These are phyloP conservation scores for Pseudogymnoascus verrucosus DNA, from an alignment of 2,329 filamentous ascomycete genomes.

Conservation along the genomic window DNA sequence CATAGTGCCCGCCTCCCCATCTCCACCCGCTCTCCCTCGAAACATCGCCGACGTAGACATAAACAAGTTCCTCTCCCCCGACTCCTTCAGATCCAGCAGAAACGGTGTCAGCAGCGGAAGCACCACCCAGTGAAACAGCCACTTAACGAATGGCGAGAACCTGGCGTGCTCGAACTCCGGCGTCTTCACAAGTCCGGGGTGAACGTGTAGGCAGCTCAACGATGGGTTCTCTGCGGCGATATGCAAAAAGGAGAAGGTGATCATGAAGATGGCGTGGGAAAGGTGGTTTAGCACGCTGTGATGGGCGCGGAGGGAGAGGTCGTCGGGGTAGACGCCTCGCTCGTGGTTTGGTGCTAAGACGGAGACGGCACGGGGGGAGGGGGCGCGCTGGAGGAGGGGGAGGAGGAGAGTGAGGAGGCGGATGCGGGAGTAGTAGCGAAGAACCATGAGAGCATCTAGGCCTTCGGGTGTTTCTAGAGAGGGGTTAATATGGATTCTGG, in stretches of 20 bases:
- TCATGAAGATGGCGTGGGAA: constrained; percentile 27
- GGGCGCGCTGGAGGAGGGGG: too few species aligned
- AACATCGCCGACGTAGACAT: constrained; percentile 17
- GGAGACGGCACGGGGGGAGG: constrained; percentile 24
- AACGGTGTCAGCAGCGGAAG: constrained; percentile 21
- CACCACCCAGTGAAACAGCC: constrained; percentile 22
- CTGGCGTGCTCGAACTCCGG: constrained; percentile 22
- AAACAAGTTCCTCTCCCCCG: constrained; percentile 27
- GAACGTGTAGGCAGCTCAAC: constrained; percentile 25
- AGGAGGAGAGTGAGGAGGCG: too few species aligned
- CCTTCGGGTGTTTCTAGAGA: too few species aligned
- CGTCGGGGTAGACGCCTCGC: constrained; percentile 19
- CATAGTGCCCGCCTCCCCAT: neutral
- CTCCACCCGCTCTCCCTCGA: constrained; percentile 15
- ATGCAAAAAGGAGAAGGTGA: constrained; percentile 27
- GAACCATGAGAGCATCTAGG: too few species aligned
- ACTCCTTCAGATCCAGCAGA: constrained; percentile 21
- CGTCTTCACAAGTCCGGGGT: constrained; percentile 29
- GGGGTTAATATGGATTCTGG: too few species aligned
- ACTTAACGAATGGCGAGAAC: constrained; percentile 26
- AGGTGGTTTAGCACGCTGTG: constrained; percentile 26
- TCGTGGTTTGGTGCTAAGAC: constrained; percentile 28
- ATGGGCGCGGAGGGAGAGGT: constrained; percentile 25
- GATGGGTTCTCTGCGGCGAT: constrained; percentile 24
- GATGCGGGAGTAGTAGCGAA: too few species aligned